Percentiles rank a stretch among this genome's conserved stretches.
Evolutionary conservation across 768 basidiomycete species (phyloP).

Genomic region (Suillus plorans): DNA sequence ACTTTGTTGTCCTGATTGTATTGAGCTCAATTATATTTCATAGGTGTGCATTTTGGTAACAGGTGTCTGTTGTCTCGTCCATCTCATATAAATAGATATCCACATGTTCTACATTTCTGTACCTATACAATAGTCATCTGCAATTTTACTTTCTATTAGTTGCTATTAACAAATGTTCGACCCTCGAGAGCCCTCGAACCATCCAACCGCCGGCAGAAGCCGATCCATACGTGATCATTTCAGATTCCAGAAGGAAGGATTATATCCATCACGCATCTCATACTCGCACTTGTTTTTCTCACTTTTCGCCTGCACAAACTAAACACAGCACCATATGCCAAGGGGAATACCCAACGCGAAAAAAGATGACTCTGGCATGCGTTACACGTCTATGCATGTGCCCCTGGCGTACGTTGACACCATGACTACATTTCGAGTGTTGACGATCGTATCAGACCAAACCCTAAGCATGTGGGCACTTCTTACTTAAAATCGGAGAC

Average conservation of each 20-base stretch:
- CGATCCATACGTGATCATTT: background rate
- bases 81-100: slow-evolving; percentile 16
- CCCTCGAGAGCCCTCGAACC: background rate
- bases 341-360: slow-evolving; percentile 80
- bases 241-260: background rate
- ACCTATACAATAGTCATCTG: slow-evolving; percentile 11
- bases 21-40: slow-evolving; percentile 7
- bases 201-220: slow-evolving; percentile 2
- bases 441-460: slow-evolving; percentile 47
- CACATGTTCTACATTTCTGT: slow-evolving; percentile 21
- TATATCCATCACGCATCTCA: background rate
- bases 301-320: background rate
- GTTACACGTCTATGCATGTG: slow-evolving; percentile 79
- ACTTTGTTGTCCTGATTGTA: background rate
- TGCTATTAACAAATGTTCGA: background rate
- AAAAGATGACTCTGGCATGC: slow-evolving; percentile 79
- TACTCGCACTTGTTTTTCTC: background rate
- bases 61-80: background rate
- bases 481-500: slow-evolving; percentile 77
- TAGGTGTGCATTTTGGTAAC: slow-evolving; percentile 78
- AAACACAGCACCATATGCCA: slow-evolving; percentile 49
- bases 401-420: slow-evolving; percentile 59
- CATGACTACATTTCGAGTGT: slow-evolving; percentile 2
- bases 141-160: background rate
- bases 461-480: slow-evolving; percentile 78